phyloP scores from a whole-genome alignment of 352 stramenopile genomes.

The Globisporangium uncinulatum region DNA sequence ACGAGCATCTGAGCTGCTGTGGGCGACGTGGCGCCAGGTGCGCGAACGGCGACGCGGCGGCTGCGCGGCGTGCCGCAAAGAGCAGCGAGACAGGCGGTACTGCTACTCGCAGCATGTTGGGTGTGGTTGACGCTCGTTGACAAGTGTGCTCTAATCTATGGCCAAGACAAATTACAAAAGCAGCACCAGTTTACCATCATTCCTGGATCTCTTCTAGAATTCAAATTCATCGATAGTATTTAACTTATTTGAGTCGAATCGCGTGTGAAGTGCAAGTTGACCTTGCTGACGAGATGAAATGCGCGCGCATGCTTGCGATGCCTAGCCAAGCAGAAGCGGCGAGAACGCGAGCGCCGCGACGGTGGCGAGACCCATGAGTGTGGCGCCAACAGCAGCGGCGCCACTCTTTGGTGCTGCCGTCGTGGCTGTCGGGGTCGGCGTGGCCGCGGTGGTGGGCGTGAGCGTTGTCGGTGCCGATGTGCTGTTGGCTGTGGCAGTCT shows the following conservation, averaged over 20 bases:
- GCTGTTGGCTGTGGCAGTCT: conserved; percentile 21
- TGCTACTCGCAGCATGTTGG: neutral
- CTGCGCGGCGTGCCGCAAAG: neutral
- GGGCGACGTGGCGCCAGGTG: neutral
- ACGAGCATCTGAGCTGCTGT: neutral
- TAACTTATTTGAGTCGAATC: too few species aligned
- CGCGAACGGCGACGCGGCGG: conserved; percentile 3
- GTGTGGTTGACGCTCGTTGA: neutral
- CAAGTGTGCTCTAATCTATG: too few species aligned
- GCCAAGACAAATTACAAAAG: too few species aligned
- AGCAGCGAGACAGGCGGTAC: neutral
- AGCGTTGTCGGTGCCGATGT: conserved; percentile 4
- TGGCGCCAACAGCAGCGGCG: neutral
- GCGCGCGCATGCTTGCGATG: too few species aligned
- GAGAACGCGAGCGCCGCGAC: conserved; percentile 4
- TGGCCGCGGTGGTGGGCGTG: neutral
- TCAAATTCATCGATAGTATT: too few species aligned
- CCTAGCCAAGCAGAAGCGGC: conserved; percentile 4
- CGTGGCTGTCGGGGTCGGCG: conserved; percentile 6
- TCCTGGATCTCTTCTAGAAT: too few species aligned
- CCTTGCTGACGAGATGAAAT: too few species aligned
- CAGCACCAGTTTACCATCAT: too few species aligned
- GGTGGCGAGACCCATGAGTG: conserved; percentile 1
- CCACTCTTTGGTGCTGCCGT: conserved; percentile 5
- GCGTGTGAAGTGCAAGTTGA: too few species aligned